phyloP scores from a whole-genome alignment of 2,329 filamentous ascomycete species.

The Aphanocladium album region DNA sequence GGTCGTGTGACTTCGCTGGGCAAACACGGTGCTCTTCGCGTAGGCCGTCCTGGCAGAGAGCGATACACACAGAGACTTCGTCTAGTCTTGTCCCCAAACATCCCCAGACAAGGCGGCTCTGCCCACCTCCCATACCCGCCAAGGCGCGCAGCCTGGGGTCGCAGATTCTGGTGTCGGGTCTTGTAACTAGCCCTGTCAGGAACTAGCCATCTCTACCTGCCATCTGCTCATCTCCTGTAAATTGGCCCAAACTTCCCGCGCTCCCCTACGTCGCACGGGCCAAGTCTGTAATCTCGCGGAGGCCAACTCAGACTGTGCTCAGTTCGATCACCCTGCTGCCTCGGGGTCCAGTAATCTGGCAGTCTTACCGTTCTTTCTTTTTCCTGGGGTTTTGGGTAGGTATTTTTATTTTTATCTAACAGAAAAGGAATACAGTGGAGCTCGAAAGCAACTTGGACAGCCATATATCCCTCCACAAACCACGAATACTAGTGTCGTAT shows the following conservation, averaged over 20 bases:
- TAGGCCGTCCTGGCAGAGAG: not conserved
- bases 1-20: not conserved
- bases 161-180: not conserved
- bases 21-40: not conserved
- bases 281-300: slow-evolving; percentile 3
- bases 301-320: not conserved
- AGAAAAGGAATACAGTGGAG: not conserved
- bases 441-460: not conserved
- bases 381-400: not conserved
- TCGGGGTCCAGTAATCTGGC: not conserved
- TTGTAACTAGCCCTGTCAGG: not conserved
- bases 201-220: not conserved
- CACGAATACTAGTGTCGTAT: not conserved
- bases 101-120: not conserved
- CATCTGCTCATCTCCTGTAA: slow-evolving; percentile 10
- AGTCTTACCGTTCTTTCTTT: not conserved
- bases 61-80: not conserved
- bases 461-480: not conserved
- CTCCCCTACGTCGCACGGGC: slow-evolving; percentile 5
- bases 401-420: not conserved
- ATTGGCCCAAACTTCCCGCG: slow-evolving; percentile 6
- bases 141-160: not conserved
- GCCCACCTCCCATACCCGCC: not conserved
- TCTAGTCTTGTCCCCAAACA: not conserved
- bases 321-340: not conserved